Conservation (phyloP, 306 rosid genomes). For the Lathyrus sativus region DNA sequence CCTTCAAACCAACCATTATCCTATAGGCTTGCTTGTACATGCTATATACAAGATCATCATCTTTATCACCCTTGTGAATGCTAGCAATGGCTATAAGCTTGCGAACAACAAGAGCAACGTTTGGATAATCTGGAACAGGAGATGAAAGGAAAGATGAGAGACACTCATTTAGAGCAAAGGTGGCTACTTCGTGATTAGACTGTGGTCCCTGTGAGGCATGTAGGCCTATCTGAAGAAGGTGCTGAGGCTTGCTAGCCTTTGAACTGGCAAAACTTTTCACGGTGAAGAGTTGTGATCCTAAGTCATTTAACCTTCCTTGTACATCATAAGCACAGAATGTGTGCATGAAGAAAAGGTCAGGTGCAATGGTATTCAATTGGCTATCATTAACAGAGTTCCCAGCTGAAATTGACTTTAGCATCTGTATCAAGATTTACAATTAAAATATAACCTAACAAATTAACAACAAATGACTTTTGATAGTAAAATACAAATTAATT, state of each 20-base stretch:
- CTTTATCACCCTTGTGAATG: constrained; percentile 77
- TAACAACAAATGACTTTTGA: not conserved
- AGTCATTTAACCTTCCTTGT: constrained; percentile 76
- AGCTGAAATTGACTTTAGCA: constrained; percentile 60
- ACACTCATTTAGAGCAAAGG: constrained; percentile 73
- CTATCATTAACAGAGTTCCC: constrained; percentile 49
- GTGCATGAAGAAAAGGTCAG: constrained; percentile 68
- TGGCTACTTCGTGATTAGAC: constrained; percentile 73
- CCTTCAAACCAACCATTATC: constrained; percentile 89
- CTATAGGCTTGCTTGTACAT: constrained; percentile 78
- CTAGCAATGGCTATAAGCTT: constrained; percentile 71
- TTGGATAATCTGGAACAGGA: constrained; percentile 65
- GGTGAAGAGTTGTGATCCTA: constrained; percentile 55
- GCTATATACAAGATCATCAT: constrained; percentile 68
- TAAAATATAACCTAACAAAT: constrained; percentile 22
- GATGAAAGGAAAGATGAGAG: constrained; percentile 80
- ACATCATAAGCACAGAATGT: constrained; percentile 72
- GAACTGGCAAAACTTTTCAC: constrained; percentile 67
- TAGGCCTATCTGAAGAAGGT: constrained; percentile 82
- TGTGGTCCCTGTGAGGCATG: constrained; percentile 68
- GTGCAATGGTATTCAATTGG: constrained; percentile 48
- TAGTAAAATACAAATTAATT: constrained; percentile 13
- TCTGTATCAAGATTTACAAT: constrained; percentile 52
- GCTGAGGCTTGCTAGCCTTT: constrained; percentile 68
- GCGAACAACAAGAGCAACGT: constrained; percentile 69